Percentiles rank a stretch among this genome's conserved stretches.
phyloP scores from a whole-genome alignment of 139 green algal species.

The Chlamydomonas asymmetrica region DNA sequence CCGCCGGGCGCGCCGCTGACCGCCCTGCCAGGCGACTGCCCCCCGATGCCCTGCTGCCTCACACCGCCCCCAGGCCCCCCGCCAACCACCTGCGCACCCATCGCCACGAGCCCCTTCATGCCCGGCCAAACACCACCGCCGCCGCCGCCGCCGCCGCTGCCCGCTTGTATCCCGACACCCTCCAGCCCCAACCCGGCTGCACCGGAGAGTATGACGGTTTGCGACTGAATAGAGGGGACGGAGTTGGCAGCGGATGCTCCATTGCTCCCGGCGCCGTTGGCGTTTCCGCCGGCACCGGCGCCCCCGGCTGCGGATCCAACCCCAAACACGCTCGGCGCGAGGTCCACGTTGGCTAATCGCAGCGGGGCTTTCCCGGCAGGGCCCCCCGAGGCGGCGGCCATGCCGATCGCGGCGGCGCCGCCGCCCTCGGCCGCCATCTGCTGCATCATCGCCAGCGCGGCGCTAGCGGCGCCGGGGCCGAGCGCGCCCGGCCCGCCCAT shows the following conservation, averaged over 20 bases:
- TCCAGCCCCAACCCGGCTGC: constrained; percentile 23
- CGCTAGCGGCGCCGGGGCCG: background rate
- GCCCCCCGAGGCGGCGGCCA: background rate
- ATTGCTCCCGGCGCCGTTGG: background rate
- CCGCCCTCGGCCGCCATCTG: background rate
- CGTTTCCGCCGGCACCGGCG: background rate
- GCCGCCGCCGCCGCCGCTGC: background rate
- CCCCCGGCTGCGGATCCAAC: background rate
- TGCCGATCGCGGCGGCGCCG: background rate
- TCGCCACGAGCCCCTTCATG: too few relatives aligned
- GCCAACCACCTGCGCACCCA: background rate
- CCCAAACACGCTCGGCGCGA: background rate
- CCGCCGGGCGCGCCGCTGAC: too few relatives aligned
- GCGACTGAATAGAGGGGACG: constrained; percentile 23
- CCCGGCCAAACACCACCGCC: background rate
- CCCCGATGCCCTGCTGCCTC: too few relatives aligned
- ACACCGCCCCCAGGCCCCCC: background rate
- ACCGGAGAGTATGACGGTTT: constrained; percentile 16
- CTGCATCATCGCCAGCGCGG: constrained; percentile 4
- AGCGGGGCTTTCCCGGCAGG: constrained; percentile 1
- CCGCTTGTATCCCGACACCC: constrained; percentile 17
- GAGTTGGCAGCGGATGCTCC: background rate
- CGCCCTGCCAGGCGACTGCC: too few relatives aligned
- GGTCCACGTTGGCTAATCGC: constrained; percentile 24
- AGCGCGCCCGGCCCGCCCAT: too few relatives aligned